Percentiles rank a stretch among this genome's conserved stretches.
Conservation (phyloP, 805 yeast genomes). For the Saturnispora quitensis region DNA sequence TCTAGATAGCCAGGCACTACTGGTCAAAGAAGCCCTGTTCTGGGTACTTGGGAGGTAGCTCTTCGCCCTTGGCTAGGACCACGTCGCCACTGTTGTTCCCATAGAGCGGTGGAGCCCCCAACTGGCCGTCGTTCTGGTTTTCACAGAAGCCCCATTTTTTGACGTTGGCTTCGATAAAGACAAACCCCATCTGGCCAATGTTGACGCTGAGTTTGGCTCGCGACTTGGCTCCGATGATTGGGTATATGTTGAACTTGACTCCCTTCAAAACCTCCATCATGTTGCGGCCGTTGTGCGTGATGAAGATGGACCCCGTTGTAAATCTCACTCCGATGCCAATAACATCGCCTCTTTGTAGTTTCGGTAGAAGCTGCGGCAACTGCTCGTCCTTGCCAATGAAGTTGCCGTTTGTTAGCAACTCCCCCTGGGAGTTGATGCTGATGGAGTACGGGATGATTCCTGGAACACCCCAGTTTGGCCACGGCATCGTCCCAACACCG, state of each 20-base stretch:
- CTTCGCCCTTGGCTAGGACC: slow-evolving; percentile 62
- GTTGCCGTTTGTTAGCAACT: slow-evolving; percentile 46
- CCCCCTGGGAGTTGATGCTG: slow-evolving; percentile 67
- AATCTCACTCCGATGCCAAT: slow-evolving; percentile 48
- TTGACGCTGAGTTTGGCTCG: slow-evolving; percentile 46
- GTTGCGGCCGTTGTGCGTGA: slow-evolving; percentile 49
- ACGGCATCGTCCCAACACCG: slow-evolving; percentile 65
- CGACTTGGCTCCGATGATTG: slow-evolving; percentile 46
- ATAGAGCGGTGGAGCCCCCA: slow-evolving; percentile 33
- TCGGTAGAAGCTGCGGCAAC: slow-evolving; percentile 38
- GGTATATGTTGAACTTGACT: slow-evolving; percentile 40
- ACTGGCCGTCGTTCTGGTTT: slow-evolving; percentile 32
- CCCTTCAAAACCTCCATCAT: slow-evolving; percentile 42
- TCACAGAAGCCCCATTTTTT: slow-evolving; percentile 49
- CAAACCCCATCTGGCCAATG: slow-evolving; percentile 86
- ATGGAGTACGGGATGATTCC: slow-evolving; percentile 64
- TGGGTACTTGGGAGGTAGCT: slow-evolving; percentile 63
- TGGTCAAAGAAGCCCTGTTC: slow-evolving; percentile 6
- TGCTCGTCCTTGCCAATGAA: slow-evolving; percentile 28
- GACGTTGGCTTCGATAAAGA: slow-evolving; percentile 79
- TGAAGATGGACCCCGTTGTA: slow-evolving; percentile 39
- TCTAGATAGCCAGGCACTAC: neutral
- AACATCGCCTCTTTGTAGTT: slow-evolving; percentile 42
- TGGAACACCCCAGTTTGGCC: slow-evolving; percentile 67
- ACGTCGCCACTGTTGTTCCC: slow-evolving; percentile 34